These are phyloP conservation scores for Cairneyella variabilis DNA, from an alignment of 495 filamentous ascomycete species.

Conservation along the genomic window DNA sequence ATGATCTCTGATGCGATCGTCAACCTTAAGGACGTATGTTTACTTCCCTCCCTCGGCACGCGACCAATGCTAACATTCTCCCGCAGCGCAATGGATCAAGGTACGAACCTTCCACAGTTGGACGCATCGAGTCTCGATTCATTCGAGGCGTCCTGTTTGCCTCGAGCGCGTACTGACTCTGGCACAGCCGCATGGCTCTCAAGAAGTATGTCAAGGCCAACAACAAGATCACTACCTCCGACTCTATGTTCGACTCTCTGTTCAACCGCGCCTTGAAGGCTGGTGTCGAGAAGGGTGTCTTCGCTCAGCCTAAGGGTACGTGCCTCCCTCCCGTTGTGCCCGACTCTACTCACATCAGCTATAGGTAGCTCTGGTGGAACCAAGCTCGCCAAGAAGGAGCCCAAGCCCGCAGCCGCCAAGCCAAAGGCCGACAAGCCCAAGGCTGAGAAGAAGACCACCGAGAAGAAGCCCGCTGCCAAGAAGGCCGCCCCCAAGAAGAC, in stretches of 20 bases:
- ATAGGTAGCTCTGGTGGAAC: conserved; percentile 82
- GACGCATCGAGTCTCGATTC: neutral
- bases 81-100: conserved; percentile 48
- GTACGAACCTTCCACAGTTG: conserved; percentile 53
- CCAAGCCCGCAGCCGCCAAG: conserved; percentile 35
- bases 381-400: conserved; percentile 89
- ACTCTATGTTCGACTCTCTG: conserved; percentile 77
- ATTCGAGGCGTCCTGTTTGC: conserved; percentile 19
- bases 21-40: conserved; percentile 50
- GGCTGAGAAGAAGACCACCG: conserved; percentile 35
- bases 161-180: neutral
- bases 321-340: conserved; percentile 21
- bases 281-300: conserved; percentile 86
- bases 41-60: neutral
- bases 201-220: conserved; percentile 98
- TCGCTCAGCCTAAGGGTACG: conserved; percentile 94
- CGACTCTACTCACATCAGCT: neutral
- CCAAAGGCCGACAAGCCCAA: conserved; percentile 39
- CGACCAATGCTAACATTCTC: conserved; percentile 16
- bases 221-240: conserved; percentile 75
- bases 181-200: conserved; percentile 79
- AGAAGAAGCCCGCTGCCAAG: conserved; percentile 34
- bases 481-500: conserved; percentile 50
- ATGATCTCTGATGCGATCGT: conserved; percentile 70
- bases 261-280: conserved; percentile 90